Evolutionary conservation across 257 asterid genomes (phyloP).

Genomic region (Gynochthodes officinalis): DNA sequence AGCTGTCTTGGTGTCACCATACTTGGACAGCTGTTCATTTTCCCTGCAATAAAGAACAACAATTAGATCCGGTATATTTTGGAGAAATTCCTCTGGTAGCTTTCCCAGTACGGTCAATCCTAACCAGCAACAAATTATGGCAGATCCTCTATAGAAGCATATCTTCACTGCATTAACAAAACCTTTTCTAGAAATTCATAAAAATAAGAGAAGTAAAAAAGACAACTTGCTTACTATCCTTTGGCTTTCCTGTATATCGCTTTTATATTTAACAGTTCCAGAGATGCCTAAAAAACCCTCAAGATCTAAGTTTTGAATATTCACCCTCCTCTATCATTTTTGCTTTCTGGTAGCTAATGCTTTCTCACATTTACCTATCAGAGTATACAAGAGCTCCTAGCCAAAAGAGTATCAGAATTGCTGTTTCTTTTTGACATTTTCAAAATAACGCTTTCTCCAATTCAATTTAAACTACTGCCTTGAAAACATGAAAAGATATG

Average conservation of each 20-base stretch:
- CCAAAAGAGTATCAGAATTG: not conserved
- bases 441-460: no score
- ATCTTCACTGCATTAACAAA: not conserved
- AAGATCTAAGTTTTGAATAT: not conserved
- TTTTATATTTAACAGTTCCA: not conserved
- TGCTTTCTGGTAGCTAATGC: not conserved
- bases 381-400: not conserved
- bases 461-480: not conserved
- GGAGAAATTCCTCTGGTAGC: not conserved
- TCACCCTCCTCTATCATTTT: not conserved
- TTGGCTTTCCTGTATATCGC: not conserved
- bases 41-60: slow-evolving; percentile 58
- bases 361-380: not conserved
- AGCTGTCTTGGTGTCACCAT: slow-evolving; percentile 97
- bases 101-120: not conserved
- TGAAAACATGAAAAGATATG: not conserved
- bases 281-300: not conserved
- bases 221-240: not conserved
- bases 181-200: not conserved
- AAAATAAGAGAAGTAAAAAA: not conserved
- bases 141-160: not conserved
- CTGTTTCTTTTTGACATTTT: not conserved
- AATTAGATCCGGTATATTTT: not conserved
- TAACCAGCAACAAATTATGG: not conserved
- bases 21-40: slow-evolving; percentile 95